Percentiles rank a stretch among this genome's conserved stretches.
These are phyloP conservation scores for Candida tibetensis DNA, from an alignment of 805 yeast species.

Conservation along the genomic window DNA sequence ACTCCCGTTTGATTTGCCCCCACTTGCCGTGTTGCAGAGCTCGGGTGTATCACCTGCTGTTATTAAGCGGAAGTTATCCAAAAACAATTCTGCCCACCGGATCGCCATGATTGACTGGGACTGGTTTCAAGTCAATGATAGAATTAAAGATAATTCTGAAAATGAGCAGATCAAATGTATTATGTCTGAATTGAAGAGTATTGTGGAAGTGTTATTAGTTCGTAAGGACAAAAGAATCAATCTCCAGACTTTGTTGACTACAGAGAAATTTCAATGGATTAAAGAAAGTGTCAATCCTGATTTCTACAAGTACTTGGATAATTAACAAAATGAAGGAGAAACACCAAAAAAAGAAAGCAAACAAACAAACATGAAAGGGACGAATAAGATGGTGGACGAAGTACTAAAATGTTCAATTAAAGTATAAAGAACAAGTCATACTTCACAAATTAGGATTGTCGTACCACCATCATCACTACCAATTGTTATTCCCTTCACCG, in stretches of 20 bases:
- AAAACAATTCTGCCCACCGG: constrained; percentile 72
- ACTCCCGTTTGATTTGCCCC: constrained; percentile 89
- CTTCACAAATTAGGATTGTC: too few species aligned
- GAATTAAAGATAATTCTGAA: constrained; percentile 7
- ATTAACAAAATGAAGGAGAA: constrained; percentile 10
- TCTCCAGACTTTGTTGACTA: constrained; percentile 16
- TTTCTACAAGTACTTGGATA: neutral
- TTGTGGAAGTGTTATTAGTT: constrained; percentile 35
- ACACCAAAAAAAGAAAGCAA: neutral
- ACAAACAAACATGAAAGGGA: too few species aligned
- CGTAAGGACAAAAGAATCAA: constrained; percentile 34
- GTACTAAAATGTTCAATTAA: too few species aligned
- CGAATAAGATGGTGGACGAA: too few species aligned
- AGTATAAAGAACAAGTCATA: too few species aligned
- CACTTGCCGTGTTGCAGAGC: constrained; percentile 34
- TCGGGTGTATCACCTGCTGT: constrained; percentile 40
- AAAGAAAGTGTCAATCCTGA: constrained; percentile 11
- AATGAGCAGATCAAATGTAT: constrained; percentile 17
- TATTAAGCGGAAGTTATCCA: constrained; percentile 38
- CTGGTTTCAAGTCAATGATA: constrained; percentile 54
- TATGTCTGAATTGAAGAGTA: constrained; percentile 20
- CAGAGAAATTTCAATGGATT: constrained; percentile 24
- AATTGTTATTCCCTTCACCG: too few species aligned
- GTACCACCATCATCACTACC: too few species aligned
- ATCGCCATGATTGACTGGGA: constrained; percentile 92